Evolutionary conservation across 1,139 yeast species (phyloP).

Genomic region (Blastobotrys malaysiensis): DNA sequence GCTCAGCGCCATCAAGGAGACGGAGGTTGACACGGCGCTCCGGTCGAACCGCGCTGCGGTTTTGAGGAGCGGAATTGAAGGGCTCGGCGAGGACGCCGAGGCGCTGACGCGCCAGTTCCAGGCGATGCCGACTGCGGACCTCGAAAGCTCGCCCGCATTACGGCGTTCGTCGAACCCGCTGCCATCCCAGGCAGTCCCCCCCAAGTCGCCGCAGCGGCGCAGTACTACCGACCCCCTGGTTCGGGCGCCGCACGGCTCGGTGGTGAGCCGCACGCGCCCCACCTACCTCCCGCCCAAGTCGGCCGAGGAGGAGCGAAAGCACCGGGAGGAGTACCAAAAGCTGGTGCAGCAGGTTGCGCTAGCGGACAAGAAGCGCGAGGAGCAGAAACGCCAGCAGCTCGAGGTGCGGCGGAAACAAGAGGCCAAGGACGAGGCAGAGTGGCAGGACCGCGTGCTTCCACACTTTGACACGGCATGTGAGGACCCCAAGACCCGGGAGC

Average conservation of each 20-base stretch:
- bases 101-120: slow-evolving; percentile 41
- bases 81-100: slow-evolving; percentile 43
- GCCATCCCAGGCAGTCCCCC: background rate
- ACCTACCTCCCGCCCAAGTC: slow-evolving; percentile 64
- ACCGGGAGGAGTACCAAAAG: slow-evolving; percentile 49
- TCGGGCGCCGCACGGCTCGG: background rate
- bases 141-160: background rate
- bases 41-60: background rate
- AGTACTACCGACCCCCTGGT: background rate
- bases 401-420: slow-evolving; percentile 27
- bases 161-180: background rate
- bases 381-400: slow-evolving; percentile 26
- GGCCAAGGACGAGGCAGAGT: slow-evolving; percentile 31
- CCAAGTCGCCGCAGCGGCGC: background rate
- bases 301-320: slow-evolving; percentile 48
- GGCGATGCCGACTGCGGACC: slow-evolving; percentile 21
- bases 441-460: slow-evolving; percentile 44
- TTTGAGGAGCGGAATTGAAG: slow-evolving; percentile 18
- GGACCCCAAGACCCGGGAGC: slow-evolving; percentile 42
- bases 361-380: slow-evolving; percentile 28
- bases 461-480: slow-evolving; percentile 35
- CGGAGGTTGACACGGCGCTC: slow-evolving; percentile 1
- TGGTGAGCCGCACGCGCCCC: slow-evolving; percentile 50
- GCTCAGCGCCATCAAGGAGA: slow-evolving; percentile 5
- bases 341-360: slow-evolving; percentile 44